Base-by-base conservation (phyloP, 2,329 filamentous ascomycete genomes). In the Phialocephala subalpina region DNA sequence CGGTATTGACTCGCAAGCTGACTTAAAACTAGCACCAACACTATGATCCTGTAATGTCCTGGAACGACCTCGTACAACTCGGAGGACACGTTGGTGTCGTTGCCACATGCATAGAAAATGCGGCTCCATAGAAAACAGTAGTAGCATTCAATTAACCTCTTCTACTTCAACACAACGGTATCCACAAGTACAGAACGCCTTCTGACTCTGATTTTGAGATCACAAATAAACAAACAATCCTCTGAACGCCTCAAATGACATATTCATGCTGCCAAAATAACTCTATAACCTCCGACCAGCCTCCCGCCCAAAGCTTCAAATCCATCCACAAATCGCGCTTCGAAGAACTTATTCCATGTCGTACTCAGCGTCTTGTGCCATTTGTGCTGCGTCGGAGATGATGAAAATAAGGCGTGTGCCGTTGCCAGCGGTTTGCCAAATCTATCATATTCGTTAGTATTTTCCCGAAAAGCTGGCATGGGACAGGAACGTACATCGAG, bases 351-450 rank as follows among this genome's bases (percentile, higher is more conserved):
- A 67, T 14, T 67, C 61, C 61, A 67, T 67, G 20, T 67, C 65
- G 16, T 58, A 66, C 35, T 66, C 64, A 12, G 55, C 75, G 65
- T 77, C 74, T 38, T 69, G 52, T 2, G 73, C 75, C 69, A 75
- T 71, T 53, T 75, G 68, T 1, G 80, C 86, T 67, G 87, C 83
- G 64, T 81, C 82, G 20, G 84, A 82, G 36, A 86, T 89, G 75
- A 93, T 84, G 76, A 94, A 94, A 36, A 93, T 84, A 64, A 94
- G 82, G 70, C 91, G 85, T 40, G 88, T 87, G 65, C 90, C 90
- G 69, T 89, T 89, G 67, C 87, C 89, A 70, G 89, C 84, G 42
- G 91, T 90, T 89, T 93, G 91, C 92, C 91, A 94, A 69, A 94
- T 84, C 91, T 94, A 49, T 57, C 20, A 22, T 16, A 11, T 27